A percentile compares a stretch with the other conserved stretches of the same genome.
These are phyloP conservation scores for Scheffersomyces titani DNA, from an alignment of 1,139 yeast species.

Conservation along the genomic window DNA sequence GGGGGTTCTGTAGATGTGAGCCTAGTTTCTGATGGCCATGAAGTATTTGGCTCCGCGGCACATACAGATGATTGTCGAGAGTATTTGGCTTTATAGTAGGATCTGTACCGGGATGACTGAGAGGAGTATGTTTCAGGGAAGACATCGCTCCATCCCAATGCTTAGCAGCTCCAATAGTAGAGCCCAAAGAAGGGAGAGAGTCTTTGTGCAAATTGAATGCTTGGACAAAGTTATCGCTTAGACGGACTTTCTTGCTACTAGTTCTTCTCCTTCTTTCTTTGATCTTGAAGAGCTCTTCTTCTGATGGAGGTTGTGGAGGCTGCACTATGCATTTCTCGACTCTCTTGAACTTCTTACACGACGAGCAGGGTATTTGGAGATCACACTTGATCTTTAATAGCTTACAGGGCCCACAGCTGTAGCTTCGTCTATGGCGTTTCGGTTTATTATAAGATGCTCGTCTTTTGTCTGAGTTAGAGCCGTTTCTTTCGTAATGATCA, in stretches of 20 bases:
- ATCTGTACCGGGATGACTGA: not conserved
- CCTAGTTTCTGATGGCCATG: not conserved
- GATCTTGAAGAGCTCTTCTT: conserved; percentile 20
- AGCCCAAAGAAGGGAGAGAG: not conserved
- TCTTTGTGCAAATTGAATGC: not conserved
- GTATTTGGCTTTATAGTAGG: not conserved
- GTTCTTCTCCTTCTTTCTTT: conserved; percentile 16
- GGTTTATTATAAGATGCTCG: not conserved
- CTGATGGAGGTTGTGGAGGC: conserved; percentile 52
- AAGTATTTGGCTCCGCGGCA: not conserved
- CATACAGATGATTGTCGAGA: not conserved
- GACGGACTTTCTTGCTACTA: conserved; percentile 6
- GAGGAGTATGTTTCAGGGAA: not conserved
- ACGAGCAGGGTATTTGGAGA: conserved; percentile 48
- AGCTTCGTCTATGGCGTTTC: conserved; percentile 47
- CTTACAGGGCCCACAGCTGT: conserved; percentile 61
- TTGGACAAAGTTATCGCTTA: not conserved
- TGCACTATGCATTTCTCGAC: conserved; percentile 34
- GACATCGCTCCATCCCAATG: not conserved
- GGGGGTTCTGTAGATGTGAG: not conserved
- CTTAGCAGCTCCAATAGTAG: not conserved
- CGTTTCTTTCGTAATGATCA: not conserved
- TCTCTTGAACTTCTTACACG: conserved; percentile 48
- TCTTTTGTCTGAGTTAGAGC: not conserved
- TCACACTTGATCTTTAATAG: conserved; percentile 56